Percentiles rank a stretch among this genome's conserved stretches.
phyloP scores from a whole-genome alignment of 2,329 filamentous ascomycete genomes.

The Cercospora nicotianae region DNA sequence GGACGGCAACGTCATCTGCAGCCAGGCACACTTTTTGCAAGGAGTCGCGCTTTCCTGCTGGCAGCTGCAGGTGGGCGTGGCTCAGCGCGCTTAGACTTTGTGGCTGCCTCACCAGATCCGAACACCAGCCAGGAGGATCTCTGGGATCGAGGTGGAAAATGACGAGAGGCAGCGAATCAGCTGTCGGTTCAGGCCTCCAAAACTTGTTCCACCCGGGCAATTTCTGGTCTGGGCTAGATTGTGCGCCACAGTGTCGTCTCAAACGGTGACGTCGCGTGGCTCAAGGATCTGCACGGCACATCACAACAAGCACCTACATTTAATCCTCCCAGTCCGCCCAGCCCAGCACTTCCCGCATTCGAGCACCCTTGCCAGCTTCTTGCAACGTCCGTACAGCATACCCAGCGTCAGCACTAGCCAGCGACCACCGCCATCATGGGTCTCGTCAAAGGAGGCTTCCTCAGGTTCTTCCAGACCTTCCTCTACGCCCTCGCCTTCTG shows the following conservation, averaged over 20 bases:
- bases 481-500: slow-evolving; percentile 73
- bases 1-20: background rate
- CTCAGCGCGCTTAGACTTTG: background rate
- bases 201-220: background rate
- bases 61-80: background rate
- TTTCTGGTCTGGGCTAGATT: background rate
- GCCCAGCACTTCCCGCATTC: background rate
- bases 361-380: background rate
- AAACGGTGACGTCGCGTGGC: background rate
- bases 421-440: slow-evolving; percentile 32
- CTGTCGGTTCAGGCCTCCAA: background rate
- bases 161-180: slow-evolving; percentile 2
- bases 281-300: slow-evolving; percentile 1
- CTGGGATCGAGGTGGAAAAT: background rate
- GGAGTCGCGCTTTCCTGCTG: background rate
- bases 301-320: background rate
- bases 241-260: background rate
- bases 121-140: background rate
- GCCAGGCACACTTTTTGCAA: background rate
- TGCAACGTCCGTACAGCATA: background rate
- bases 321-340: background rate
- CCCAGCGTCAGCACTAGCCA: background rate
- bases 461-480: slow-evolving; percentile 68
- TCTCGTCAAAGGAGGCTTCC: slow-evolving; percentile 54
- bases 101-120: background rate